Base-by-base conservation (phyloP, 169 alveolate genomes). In the Miamiensis avidus region DNA sequence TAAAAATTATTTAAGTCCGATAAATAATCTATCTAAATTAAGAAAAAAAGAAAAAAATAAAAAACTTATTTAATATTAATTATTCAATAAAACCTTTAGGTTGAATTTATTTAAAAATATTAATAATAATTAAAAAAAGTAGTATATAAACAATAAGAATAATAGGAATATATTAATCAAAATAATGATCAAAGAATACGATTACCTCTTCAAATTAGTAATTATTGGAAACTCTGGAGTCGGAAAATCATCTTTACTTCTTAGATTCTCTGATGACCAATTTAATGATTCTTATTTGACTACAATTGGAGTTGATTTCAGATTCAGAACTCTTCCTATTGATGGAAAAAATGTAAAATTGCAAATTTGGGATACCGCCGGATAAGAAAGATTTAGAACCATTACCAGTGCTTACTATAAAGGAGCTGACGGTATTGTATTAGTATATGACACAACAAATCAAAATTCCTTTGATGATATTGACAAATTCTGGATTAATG, bases 321-420 rank as follows among this genome's bases (percentile, higher is more conserved):
- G 92, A 86, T 91, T 88, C 75, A 86, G 90, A 86, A 83, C 89
- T 11, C 75, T 92, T 0, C 88, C 88, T 20, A 88, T 95, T 1
- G 94, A 91, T n/a, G 90, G 89, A 16, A 93, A 90, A 81, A 91
- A 89, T 74, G 93, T 95, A 0, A 95, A 95, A 77, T 86, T 93
- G 20, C 84, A 95, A 81, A 89, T 95, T 4, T 95, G 97, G 97
- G 97, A 95, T 88, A 95, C 95, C 29, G 95, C 93, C 25, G 95
- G 95, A 64, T 87, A 88, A 84, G 95, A 91, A 85, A 86, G 93
- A 86, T 91, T 91, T 78, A 85, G 90, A 81, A 88, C 95, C 26
- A 87, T 91, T 75, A 91, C 92, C 65, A 82, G 89, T 81, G 92
- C 95, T 30, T 91, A 91, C 81, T 91, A 91, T 78, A 85, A 89